phyloP scores from a whole-genome alignment of 768 basidiomycete genomes.

The Amanita inopinata region DNA sequence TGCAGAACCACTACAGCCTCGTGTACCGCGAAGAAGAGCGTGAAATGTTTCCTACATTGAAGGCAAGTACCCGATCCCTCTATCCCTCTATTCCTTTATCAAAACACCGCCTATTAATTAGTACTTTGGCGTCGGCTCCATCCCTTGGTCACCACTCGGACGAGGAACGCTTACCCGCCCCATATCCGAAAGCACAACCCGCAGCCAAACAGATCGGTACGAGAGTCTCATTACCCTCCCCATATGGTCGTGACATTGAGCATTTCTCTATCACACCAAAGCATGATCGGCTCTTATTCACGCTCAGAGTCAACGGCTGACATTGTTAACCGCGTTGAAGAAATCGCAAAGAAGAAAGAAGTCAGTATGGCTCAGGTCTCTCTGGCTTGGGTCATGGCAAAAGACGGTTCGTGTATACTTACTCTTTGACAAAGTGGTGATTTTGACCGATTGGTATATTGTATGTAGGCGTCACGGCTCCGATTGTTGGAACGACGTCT shows the following conservation, averaged over 20 bases:
- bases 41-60: conserved; percentile 52
- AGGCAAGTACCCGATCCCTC: conserved; percentile 21
- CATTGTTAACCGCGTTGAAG: conserved; percentile 38
- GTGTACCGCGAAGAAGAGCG: conserved; percentile 59
- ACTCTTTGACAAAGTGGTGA: neutral
- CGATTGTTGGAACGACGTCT: conserved; percentile 31
- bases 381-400: conserved; percentile 39
- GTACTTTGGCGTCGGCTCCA: conserved; percentile 43
- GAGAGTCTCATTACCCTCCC: neutral
- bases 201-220: conserved; percentile 28
- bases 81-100: too few relatives aligned
- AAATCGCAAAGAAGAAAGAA: conserved; percentile 40
- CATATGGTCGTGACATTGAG: too few relatives aligned
- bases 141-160: conserved; percentile 52
- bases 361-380: conserved; percentile 48
- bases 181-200: conserved; percentile 25
- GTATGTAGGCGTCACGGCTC: conserved; percentile 24
- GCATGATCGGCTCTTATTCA: conserved; percentile 17
- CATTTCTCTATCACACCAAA: conserved; percentile 3
- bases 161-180: conserved; percentile 41
- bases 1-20: conserved; percentile 60
- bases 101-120: too few relatives aligned
- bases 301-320: conserved; percentile 20
- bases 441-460: neutral
- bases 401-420: conserved; percentile 20